These are phyloP conservation scores for Ligustrum vulgare DNA, from an alignment of 257 asterid species.

Conservation along the genomic window DNA sequence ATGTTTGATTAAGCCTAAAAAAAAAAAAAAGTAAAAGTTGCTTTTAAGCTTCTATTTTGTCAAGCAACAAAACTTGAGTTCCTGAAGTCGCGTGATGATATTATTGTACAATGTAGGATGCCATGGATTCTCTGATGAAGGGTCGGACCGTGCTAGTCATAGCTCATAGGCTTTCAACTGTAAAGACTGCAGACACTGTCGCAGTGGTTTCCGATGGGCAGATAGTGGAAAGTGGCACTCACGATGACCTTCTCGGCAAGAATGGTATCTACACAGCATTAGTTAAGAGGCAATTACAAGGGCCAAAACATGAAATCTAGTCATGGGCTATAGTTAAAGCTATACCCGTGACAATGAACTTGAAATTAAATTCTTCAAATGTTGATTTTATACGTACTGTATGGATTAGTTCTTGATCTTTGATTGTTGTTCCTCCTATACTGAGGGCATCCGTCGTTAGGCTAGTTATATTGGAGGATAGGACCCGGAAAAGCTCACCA, in stretches of 20 bases:
- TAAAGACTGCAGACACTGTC: slow-evolving; percentile 76
- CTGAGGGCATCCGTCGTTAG: too few relatives aligned
- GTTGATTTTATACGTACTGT: background rate
- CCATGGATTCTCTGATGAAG: slow-evolving; percentile 87
- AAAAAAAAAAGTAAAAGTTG: too few relatives aligned
- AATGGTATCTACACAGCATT: slow-evolving; percentile 71
- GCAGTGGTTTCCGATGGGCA: slow-evolving; percentile 82
- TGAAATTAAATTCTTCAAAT: background rate
- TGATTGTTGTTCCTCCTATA: background rate
- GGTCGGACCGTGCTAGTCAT: slow-evolving; percentile 86
- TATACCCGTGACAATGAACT: background rate
- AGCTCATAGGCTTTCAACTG: slow-evolving; percentile 89
- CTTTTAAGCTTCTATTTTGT: background rate
- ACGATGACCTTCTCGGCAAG: slow-evolving; percentile 59
- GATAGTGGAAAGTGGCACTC: slow-evolving; percentile 78
- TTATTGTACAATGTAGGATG: slow-evolving; percentile 45
- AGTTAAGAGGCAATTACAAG: slow-evolving; percentile 77
- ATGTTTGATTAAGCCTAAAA: background rate
- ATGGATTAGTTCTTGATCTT: too few relatives aligned
- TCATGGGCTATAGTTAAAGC: background rate
- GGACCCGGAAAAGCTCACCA: too few relatives aligned
- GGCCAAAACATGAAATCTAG: slow-evolving; percentile 48
- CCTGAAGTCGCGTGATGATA: background rate
- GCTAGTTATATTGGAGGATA: too few relatives aligned
- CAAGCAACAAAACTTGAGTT: background rate